Evolutionary conservation across 2,329 filamentous ascomycete genomes (phyloP), one percentile per base, ranked within the genome.

Genomic region (Paracorniculantispora psalliotae): DNA sequence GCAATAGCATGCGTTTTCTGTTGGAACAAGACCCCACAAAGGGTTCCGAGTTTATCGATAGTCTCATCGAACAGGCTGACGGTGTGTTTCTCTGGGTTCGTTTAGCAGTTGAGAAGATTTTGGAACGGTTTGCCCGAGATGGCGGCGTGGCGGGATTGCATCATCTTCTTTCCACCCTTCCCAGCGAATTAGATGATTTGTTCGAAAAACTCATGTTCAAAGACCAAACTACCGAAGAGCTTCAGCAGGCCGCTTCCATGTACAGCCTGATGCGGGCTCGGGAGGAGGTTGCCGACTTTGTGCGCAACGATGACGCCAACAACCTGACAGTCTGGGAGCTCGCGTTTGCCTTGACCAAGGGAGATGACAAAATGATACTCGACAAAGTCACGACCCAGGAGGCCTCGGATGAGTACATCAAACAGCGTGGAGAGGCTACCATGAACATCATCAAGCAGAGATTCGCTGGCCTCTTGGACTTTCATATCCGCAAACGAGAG

Each of bases 61-160:
- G 57, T 0, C 63, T 66, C 1, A 63, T 68, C 1, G 61, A 67
- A 2, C 65, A 59, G 7, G 66, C 71, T 0, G 66, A 71, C 12
- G 71, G 71, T 0, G 71, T 73, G 0, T 73, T 73, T 47, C 65
- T 73, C 9, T 73, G 71, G 71, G 66, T 72, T 1, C 61, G 64
- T 1, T 63, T 70, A 6, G 72, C 69, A 0, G 67, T 73, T 10
- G 63, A 68, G 15, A 64, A 67, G 28, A 63, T 72, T 51, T 25
- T 70, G 15, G 61, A 60, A 28, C 61, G 59, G 15, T 63, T 66
- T 19, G 30, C 61, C 0, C 19, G n/a, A 23, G 28, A 9, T 1
- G n/a, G 48, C 7, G 33, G 48, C 2, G 19, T 67, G 3, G 21
- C 49, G 2, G 52, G 50, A 0, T 41, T 69, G 23, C 23, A 49